Conservation (phyloP, 1,139 yeast species). For the Candida albicans region DNA sequence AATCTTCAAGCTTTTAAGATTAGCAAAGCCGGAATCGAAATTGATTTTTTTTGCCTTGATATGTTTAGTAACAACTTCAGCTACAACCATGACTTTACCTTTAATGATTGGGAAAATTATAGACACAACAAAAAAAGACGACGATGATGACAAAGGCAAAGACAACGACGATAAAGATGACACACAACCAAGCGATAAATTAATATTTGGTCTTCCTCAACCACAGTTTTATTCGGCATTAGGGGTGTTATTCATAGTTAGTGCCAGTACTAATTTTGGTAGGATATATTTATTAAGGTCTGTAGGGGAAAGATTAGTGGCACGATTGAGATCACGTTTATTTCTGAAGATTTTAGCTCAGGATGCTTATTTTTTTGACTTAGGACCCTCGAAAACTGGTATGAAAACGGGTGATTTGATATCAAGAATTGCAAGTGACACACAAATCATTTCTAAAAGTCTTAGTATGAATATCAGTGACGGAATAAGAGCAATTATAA, state of each 20-base stretch:
- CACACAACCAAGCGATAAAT: slow-evolving; percentile 21
- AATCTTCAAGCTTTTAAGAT: slow-evolving; percentile 26
- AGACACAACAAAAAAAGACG: slow-evolving; percentile 29
- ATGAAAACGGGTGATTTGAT: slow-evolving; percentile 90
- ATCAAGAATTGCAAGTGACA: slow-evolving; percentile 83
- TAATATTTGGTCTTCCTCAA: slow-evolving; percentile 35
- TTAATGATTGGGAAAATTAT: slow-evolving; percentile 74
- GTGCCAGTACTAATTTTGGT: slow-evolving; percentile 79
- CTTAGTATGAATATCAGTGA: slow-evolving; percentile 89
- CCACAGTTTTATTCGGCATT: slow-evolving; percentile 36
- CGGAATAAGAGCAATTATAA: slow-evolving; percentile 77
- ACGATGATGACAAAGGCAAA: slow-evolving; percentile 7
- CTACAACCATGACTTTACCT: slow-evolving; percentile 67
- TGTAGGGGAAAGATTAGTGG: slow-evolving; percentile 84
- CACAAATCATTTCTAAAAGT: slow-evolving; percentile 84
- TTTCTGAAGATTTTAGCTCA: slow-evolving; percentile 78
- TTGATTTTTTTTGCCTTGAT: slow-evolving; percentile 51
- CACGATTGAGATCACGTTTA: slow-evolving; percentile 73
- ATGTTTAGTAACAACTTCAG: slow-evolving; percentile 56
- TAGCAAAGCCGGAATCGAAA: slow-evolving; percentile 42
- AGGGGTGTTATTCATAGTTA: slow-evolving; percentile 57
- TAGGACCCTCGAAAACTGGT: slow-evolving; percentile 52
- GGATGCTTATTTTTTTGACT: slow-evolving; percentile 90
- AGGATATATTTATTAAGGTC: slow-evolving; percentile 71
- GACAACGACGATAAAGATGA: slow-evolving; percentile 18